phyloP scores from a whole-genome alignment of 169 alveolate species.

The Cyclospora cayetanensis region DNA sequence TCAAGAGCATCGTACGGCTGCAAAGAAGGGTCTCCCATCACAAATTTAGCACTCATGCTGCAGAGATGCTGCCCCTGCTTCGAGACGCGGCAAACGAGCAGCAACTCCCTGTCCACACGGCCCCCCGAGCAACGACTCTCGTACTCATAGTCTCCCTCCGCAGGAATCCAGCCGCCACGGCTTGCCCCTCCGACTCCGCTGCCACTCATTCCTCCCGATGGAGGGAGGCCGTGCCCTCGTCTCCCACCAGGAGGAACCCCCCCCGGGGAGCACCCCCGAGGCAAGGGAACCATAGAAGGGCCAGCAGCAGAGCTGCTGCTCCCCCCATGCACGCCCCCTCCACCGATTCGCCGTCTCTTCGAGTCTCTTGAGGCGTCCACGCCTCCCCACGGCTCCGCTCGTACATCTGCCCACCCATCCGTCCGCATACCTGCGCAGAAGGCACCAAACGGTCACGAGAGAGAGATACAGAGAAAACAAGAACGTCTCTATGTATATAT shows the following conservation, averaged over 20 bases:
- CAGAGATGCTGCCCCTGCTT: constrained; percentile 81
- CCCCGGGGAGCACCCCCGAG: neutral
- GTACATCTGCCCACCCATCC: neutral
- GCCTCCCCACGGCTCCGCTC: neutral
- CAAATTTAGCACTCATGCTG: constrained; percentile 77
- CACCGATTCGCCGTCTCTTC: constrained; percentile 11
- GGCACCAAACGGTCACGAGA: neutral
- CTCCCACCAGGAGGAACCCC: neutral
- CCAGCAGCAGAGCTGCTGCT: constrained; percentile 15
- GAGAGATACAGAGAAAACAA: neutral
- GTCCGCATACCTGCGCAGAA: neutral
- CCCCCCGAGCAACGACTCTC: no score
- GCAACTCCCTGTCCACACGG: neutral
- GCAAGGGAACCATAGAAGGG: neutral
- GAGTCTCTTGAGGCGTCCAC: neutral
- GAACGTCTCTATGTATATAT: neutral
- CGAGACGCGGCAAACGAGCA: constrained; percentile 73
- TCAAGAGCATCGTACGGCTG: constrained; percentile 73
- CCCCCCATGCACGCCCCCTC: neutral
- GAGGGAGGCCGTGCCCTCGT: no score
- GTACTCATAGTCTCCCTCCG: no score
- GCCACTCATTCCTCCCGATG: neutral
- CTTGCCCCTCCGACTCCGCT: neutral
- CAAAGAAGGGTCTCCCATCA: constrained; percentile 76
- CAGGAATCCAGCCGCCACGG: no score